Evolutionary conservation across 2,329 filamentous ascomycete genomes (phyloP), one percentile per base, ranked within the genome.

Genomic region (Fusarium graminum): DNA sequence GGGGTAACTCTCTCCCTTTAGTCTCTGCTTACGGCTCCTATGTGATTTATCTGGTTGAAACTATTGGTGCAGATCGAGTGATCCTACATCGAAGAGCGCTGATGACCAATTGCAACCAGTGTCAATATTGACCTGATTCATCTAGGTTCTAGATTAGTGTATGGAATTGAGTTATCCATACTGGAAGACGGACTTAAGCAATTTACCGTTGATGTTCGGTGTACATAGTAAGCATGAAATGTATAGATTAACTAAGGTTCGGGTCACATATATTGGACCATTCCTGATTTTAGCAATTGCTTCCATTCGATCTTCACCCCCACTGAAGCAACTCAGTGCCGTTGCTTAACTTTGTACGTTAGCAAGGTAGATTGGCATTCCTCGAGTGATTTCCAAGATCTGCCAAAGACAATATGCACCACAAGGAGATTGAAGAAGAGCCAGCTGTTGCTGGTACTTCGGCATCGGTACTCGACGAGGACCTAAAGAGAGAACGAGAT

Each of bases 111-210:
- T 29, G 7, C 14, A 19, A 16, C 12, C 17, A 29, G 50, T 28
- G 22, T 32, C 39, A 16, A 43, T 34, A 22, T 39, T 52, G 44
- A 32, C 25, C 32, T 46, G 43, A 14, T 32, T 61, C 51, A 62
- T 30, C 30, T 25, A 40, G 52, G 19, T 39, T 39, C 17, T 11
- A 51, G 43, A 45, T 58, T 28, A 29, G 58, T 22, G 43, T 43
- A 28, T 25, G 25, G 41, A 43, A 34, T 11, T n/a, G n/a, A 7
- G 16, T n/a, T 36, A 36, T 17, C 45, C 40, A 44, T 28, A 11
- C 22, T 61, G 32, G 39, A 41, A 62, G 40, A 26, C 65, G 65
- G 65, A 68, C 28, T 51, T 68, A 58, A 66, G 46, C 26, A 39
- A 53, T 42, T 68, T 17, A 4, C 55, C 65, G 56, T 34, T 52